Percentiles rank a stretch among this genome's conserved stretches.
These are phyloP conservation scores for Podaxis rugospora DNA, from an alignment of 768 basidiomycete species.

Conservation along the genomic window DNA sequence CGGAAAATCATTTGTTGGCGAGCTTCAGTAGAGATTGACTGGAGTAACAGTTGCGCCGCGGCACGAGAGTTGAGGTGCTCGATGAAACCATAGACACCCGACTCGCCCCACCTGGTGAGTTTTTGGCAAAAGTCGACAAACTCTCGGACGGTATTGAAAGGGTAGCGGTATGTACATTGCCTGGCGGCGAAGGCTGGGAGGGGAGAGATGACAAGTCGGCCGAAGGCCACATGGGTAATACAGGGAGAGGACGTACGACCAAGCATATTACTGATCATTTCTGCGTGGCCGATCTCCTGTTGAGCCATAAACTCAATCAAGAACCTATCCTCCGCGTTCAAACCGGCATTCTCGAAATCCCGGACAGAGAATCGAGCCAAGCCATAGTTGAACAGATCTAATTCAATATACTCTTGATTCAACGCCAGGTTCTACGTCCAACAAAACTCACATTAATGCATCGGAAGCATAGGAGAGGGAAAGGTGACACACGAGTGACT, in stretches of 20 bases:
- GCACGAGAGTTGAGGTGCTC: slow-evolving; percentile 56
- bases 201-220: slow-evolving; percentile 8
- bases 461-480: background rate
- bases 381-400: slow-evolving; percentile 55
- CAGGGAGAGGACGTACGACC: slow-evolving; percentile 17
- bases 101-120: slow-evolving; percentile 52
- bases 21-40: slow-evolving; percentile 58
- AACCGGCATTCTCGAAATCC: slow-evolving; percentile 52
- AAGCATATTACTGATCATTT: slow-evolving; percentile 47
- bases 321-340: slow-evolving; percentile 48
- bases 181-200: slow-evolving; percentile 36
- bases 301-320: slow-evolving; percentile 61
- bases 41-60: slow-evolving; percentile 45
- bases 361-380: slow-evolving; percentile 46
- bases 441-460: background rate
- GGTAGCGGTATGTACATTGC: slow-evolving; percentile 54
- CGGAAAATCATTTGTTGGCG: slow-evolving; percentile 65
- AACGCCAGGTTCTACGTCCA: slow-evolving; percentile 43
- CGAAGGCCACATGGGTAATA: background rate
- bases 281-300: slow-evolving; percentile 62
- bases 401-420: slow-evolving; percentile 64
- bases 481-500: slow-evolving; percentile 18
- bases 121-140: slow-evolving; percentile 60
- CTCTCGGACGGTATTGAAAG: slow-evolving; percentile 51
- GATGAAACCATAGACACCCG: slow-evolving; percentile 62